Evolutionary conservation across 495 filamentous ascomycete genomes (phyloP), one percentile per base, ranked within the genome.

Genomic region (Xylaria scruposa): DNA sequence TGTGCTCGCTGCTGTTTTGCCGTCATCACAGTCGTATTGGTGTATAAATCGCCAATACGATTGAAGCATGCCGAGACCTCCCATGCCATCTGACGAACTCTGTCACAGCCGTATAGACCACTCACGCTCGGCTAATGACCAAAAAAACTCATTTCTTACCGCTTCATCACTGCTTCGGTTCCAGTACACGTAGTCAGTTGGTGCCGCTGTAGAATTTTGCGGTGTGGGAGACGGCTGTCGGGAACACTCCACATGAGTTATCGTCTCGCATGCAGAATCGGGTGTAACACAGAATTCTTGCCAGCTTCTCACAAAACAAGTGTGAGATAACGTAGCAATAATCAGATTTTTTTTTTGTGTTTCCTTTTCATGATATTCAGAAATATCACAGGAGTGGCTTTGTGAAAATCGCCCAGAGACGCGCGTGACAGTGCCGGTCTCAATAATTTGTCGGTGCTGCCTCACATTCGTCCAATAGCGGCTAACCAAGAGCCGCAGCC

Each of bases 181-280:
- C 21, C 17, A 19, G 38, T 44, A 38, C 46, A 53, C 29, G 44
- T 38, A 66, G 29, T 38, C 19, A 56, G 36, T 21, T 9, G 9
- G 49, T 29, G 42, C 44, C 44, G 13, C 31, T 1, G 33, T 65
- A 47, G 51, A 42, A 13, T 13, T 44, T 54, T 54, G 59, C 47
- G 59, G 46, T 70, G 68, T 64, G 46, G 60, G 33, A 40, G n/a
- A 24, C 68, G 68, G 68, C 68, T 70, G 59, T 70, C 68, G 68
- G 68, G 68, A 42, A 29, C 21, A 59, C 49, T 70, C 67, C 54
- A 58, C 56, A 62, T 49, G 21, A 10, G 10, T 53, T 21, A 56
- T 53, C 17, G 44, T 62, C 58, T 46, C 46, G 29, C 21, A 61
- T 29, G 29, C 3, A 68, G 51, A 60, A 33, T 60, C 67, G 1